These are phyloP conservation scores for Volvox reticuliferus DNA, from an alignment of 139 green algal species.

Conservation along the genomic window DNA sequence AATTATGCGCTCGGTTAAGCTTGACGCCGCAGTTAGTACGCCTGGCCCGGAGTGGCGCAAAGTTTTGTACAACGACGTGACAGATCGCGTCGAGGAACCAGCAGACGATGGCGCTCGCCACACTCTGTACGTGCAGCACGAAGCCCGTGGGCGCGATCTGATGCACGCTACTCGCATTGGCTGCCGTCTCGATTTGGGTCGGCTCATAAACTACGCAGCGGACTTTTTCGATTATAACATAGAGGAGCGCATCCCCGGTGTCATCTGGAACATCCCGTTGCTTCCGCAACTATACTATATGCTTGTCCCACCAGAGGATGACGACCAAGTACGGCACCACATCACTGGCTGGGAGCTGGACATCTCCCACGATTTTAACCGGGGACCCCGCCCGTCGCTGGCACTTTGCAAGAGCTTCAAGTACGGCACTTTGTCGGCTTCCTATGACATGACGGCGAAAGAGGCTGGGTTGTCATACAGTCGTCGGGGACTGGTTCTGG, in stretches of 20 bases:
- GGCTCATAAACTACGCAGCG: slow-evolving; percentile 55
- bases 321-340: slow-evolving; percentile 59
- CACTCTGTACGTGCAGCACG: slow-evolving; percentile 60
- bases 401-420: slow-evolving; percentile 59
- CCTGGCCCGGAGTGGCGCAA: slow-evolving; percentile 57
- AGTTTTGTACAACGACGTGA: slow-evolving; percentile 58
- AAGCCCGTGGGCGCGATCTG: slow-evolving; percentile 48
- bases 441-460: slow-evolving; percentile 43
- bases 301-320: slow-evolving; percentile 57
- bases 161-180: slow-evolving; percentile 58
- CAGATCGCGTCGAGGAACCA: slow-evolving; percentile 54
- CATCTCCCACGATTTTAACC: slow-evolving; percentile 59
- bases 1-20: slow-evolving; percentile 50
- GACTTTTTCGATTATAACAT: slow-evolving; percentile 52
- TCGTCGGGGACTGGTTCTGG: slow-evolving; percentile 36
- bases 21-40: slow-evolving; percentile 43
- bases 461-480: slow-evolving; percentile 36
- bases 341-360: slow-evolving; percentile 64
- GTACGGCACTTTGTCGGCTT: slow-evolving; percentile 46
- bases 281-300: slow-evolving; percentile 53
- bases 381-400: slow-evolving; percentile 19
- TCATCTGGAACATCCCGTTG: slow-evolving; percentile 64
- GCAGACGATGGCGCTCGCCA: slow-evolving; percentile 56
- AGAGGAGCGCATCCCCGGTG: slow-evolving; percentile 49
- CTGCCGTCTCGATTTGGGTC: slow-evolving; percentile 59